Evolutionary conservation across 2,329 filamentous ascomycete species (phyloP).

Genomic region (Graphilbum ipis-grandicollis): DNA sequence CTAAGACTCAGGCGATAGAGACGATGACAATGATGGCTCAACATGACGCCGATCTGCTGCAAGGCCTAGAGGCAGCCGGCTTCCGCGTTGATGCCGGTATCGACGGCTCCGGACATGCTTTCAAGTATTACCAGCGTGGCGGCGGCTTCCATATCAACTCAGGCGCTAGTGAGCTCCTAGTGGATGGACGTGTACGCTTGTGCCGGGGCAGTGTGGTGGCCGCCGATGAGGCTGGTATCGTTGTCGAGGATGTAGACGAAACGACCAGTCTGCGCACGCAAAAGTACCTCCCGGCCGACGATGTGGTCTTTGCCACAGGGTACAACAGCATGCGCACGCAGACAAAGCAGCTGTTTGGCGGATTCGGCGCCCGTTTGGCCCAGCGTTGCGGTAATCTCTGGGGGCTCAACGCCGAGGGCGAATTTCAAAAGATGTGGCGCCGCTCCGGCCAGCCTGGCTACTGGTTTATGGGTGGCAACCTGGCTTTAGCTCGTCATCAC

Average conservation of each 20-base stretch:
- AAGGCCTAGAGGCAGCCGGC: conserved; percentile 34
- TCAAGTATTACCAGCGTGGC: conserved; percentile 43
- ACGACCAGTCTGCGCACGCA: conserved; percentile 37
- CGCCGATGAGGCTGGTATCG: conserved; percentile 14
- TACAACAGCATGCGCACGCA: conserved; percentile 50
- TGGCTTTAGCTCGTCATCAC: conserved; percentile 43
- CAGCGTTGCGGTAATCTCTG: conserved; percentile 40
- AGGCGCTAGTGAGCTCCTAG: conserved; percentile 33
- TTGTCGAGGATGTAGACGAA: too few relatives aligned
- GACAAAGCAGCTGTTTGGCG: conserved; percentile 42
- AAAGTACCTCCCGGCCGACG: conserved; percentile 30
- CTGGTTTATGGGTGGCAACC: conserved; percentile 49
- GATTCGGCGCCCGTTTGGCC: conserved; percentile 27
- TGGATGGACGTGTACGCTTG: conserved; percentile 35
- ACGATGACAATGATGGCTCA: conserved; percentile 19
- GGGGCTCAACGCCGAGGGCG: conserved; percentile 38
- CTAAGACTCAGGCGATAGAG: conserved; percentile 31
- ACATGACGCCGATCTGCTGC: conserved; percentile 20
- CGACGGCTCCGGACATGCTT: conserved; percentile 32
- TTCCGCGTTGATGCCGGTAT: conserved; percentile 41
- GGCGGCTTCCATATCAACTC: conserved; percentile 45
- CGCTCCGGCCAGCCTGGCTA: conserved; percentile 44
- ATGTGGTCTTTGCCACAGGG: conserved; percentile 38
- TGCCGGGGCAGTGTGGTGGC: conserved; percentile 29
- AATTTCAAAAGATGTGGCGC: conserved; percentile 40